Percentiles rank a stretch among this genome's conserved stretches.
Evolutionary conservation across 352 stramenopile genomes (phyloP).

Genomic region (Nothophytophthora sp.): DNA sequence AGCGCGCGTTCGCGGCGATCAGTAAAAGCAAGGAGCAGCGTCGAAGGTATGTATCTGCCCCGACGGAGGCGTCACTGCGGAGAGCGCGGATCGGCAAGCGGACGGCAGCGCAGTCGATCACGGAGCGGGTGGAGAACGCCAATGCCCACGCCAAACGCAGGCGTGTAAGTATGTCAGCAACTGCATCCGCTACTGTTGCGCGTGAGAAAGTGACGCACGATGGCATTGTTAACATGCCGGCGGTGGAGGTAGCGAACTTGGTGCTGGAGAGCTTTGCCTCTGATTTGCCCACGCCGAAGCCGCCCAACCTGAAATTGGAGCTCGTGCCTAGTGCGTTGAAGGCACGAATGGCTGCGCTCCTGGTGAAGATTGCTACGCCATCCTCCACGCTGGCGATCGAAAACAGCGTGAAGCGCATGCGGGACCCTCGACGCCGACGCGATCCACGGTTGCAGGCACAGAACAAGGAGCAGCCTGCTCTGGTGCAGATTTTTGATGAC

Average conservation of each 20-base stretch:
- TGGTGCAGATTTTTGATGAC: conserved; percentile 76
- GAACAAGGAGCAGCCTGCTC: conserved; percentile 45
- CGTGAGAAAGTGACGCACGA: conserved; percentile 59
- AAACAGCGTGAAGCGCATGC: conserved; percentile 65
- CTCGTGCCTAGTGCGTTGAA: conserved; percentile 79
- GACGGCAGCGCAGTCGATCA: conserved; percentile 56
- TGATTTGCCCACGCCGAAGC: conserved; percentile 49
- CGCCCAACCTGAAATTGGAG: conserved; percentile 56
- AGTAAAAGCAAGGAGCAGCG: conserved; percentile 81
- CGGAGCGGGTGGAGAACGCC: conserved; percentile 63
- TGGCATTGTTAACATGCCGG: conserved; percentile 76
- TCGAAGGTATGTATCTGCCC: conserved; percentile 72
- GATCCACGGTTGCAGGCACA: conserved; percentile 38
- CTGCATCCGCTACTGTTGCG: conserved; percentile 20
- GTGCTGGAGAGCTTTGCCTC: conserved; percentile 69
- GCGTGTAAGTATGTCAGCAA: conserved; percentile 30
- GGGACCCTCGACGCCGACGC: conserved; percentile 57
- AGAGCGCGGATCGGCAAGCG: conserved; percentile 70
- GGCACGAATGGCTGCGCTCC: conserved; percentile 53
- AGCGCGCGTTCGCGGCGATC: conserved; percentile 76
- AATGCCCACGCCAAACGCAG: conserved; percentile 51
- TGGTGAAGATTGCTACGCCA: conserved; percentile 69
- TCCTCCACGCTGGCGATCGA: conserved; percentile 77
- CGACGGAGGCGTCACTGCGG: conserved; percentile 65
- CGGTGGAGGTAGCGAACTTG: conserved; percentile 67